phyloP scores from a whole-genome alignment of 129 eudicot genomes.

The Chrysanthemum makinoi region DNA sequence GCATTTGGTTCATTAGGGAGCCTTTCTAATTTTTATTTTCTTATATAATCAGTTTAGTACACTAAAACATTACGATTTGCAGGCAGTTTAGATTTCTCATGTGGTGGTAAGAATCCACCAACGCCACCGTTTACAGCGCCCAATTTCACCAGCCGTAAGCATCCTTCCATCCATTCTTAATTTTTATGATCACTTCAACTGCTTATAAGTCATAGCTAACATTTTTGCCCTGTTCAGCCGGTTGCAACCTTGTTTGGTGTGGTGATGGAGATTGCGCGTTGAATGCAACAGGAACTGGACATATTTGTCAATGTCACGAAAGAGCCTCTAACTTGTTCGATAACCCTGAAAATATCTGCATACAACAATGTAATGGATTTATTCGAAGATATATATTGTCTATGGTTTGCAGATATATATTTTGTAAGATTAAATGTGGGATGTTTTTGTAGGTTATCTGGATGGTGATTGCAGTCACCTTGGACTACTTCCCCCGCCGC shows the following conservation, averaged over 20 bases:
- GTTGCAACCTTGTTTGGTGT: constrained; percentile 49
- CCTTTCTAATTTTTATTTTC: too few relatives aligned
- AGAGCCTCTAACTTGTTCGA: constrained; percentile 37
- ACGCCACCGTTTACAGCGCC: constrained; percentile 7
- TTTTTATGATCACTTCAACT: not conserved
- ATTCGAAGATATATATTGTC: not conserved
- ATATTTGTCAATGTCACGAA: constrained; percentile 41
- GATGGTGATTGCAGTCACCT: constrained; percentile 42
- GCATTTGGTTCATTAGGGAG: too few relatives aligned
- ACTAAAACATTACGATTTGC: not conserved
- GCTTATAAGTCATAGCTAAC: not conserved
- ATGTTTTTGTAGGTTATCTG: constrained; percentile 32
- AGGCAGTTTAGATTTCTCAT: constrained; percentile 42
- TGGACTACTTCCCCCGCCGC: constrained; percentile 18
- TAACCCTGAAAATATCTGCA: constrained; percentile 30
- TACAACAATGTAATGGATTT: constrained; percentile 37
- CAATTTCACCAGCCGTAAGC: constrained; percentile 40
- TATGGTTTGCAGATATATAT: constrained; percentile 7
- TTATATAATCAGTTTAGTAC: too few relatives aligned
- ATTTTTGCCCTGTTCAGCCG: constrained; percentile 13
- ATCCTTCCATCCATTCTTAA: not conserved
- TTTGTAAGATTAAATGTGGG: not conserved
- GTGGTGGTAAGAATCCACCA: constrained; percentile 42
- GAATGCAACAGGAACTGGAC: constrained; percentile 24
- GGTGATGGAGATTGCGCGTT: constrained; percentile 47